Evolutionary conservation across 2,329 filamentous ascomycete species (phyloP), one percentile per base, ranked within the genome.

Genomic region (Lasiodiplodia hormozganensis): DNA sequence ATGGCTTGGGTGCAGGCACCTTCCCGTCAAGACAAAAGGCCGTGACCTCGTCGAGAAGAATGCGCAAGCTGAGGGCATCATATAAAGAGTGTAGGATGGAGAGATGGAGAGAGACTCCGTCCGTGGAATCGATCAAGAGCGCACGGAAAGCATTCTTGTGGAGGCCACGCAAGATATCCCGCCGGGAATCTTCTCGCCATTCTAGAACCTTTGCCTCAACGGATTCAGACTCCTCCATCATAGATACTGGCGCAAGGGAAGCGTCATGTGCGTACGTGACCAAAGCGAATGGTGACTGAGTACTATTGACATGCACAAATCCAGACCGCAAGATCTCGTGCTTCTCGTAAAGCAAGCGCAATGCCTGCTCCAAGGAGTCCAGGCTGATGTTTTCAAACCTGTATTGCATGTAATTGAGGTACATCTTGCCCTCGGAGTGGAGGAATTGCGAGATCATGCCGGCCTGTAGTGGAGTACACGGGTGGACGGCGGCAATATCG

Each of bases 61-160:
- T 74, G 3, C 87, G 82, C 12, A 97, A 81, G 10, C 93, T 94
- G 51, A 88, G 85, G 0, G 93, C 94, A 80, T 97, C 94, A 72
- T 96, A 97, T 0, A 97, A 82, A 0, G 92, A 92, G 79, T 97
- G 94, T 71, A 96, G 91, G 2, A 93, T 84, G 11, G 84, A 86
- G 23, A 90, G 74, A 54, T 85, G 79, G 51, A 88, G 75, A 5
- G 74, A 72, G 4, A 57, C 53, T 0, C 68, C 52, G 0, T 70
- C 62, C 0, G 74, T 67, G 0, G 70, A 54, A 2, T 82, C 71
- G 0, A 85, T 75, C 1, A 93, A 58, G 0, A 81, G 80, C 23
- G 92, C 77, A 14, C 81, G 81, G 93, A 93, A 96, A 0, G 88
- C 87, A 0, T 89, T 88, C 0, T 76, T 70, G 52, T 88, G 81